phyloP scores from a whole-genome alignment of 1,284 basidiomycete species.

The Anthracocystis setariae region DNA sequence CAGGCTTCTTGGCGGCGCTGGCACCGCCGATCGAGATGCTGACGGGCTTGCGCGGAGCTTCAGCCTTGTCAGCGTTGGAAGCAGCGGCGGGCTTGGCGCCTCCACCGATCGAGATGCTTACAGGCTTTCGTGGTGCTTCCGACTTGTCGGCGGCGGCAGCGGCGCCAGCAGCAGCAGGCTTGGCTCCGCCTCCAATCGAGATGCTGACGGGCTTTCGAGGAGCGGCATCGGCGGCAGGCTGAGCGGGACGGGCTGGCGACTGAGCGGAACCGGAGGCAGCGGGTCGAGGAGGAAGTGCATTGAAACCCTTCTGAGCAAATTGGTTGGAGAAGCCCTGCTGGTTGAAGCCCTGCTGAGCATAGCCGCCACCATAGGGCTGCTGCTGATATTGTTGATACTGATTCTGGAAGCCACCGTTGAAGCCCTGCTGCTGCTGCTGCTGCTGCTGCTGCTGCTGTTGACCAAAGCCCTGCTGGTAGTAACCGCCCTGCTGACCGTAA shows the following conservation, averaged over 20 bases:
- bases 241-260: conserved; percentile 27
- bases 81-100: conserved; percentile 42
- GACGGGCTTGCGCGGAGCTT: conserved; percentile 37
- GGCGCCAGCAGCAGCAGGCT: conserved; percentile 28
- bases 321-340: conserved; percentile 46
- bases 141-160: conserved; percentile 24
- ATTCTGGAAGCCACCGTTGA: conserved; percentile 33
- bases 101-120: conserved; percentile 62
- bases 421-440: conserved; percentile 33
- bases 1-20: conserved; percentile 36
- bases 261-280: conserved; percentile 40
- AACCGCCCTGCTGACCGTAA: conserved; percentile 44
- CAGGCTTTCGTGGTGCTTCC: conserved; percentile 44
- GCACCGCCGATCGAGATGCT: conserved; percentile 63
- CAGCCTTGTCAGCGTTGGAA: conserved; percentile 29
- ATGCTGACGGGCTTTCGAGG: conserved; percentile 64
- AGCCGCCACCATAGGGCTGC: conserved; percentile 47
- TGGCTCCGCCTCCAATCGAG: conserved; percentile 63
- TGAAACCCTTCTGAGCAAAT: conserved; percentile 40
- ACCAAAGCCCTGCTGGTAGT: conserved; percentile 51
- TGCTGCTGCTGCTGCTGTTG: conserved; percentile 36
- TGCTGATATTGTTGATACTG: conserved; percentile 42
- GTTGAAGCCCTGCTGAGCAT: conserved; percentile 37
- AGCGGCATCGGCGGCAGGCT: conserved; percentile 25
- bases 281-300: conserved; percentile 46